Percentiles rank a stretch among this genome's conserved stretches.
These are phyloP conservation scores for Hygrophila difformis DNA, from an alignment of 257 asterid species.

Conservation along the genomic window DNA sequence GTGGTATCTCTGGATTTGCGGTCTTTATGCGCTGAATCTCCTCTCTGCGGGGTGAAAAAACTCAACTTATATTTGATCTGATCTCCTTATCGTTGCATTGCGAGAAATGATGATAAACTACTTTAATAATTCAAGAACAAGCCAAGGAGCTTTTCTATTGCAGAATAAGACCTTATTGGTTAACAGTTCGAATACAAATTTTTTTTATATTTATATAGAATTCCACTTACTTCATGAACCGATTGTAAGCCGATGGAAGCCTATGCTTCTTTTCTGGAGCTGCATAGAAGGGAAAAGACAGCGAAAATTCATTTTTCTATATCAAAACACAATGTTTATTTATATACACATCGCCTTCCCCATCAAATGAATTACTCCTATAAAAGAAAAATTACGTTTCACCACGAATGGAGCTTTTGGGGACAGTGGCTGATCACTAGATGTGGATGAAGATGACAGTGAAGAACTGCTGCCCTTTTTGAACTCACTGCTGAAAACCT, in stretches of 20 bases:
- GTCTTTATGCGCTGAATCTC: conserved; percentile 92
- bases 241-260: conserved; percentile 97
- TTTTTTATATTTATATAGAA: too few relatives aligned
- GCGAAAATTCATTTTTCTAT: too few relatives aligned
- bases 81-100: too few relatives aligned
- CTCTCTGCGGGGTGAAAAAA: conserved; percentile 55
- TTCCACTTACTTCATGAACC: conserved; percentile 99
- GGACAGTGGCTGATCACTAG: conserved; percentile 54
- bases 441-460: conserved; percentile 54
- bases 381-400: conserved; percentile 73
- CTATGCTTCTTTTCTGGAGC: conserved; percentile 98
- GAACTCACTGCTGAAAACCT: conserved; percentile 39
- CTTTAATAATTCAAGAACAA: too few relatives aligned
- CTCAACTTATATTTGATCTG: too few relatives aligned
- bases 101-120: too few relatives aligned
- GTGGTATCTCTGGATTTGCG: conserved; percentile 90
- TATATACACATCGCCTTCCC: too few relatives aligned
- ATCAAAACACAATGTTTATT: too few relatives aligned
- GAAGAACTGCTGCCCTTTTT: conserved; percentile 62
- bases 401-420: conserved; percentile 86
- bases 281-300: conserved; percentile 35
- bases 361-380: too few relatives aligned
- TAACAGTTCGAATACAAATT: too few relatives aligned
- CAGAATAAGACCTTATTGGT: too few relatives aligned
- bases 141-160: too few relatives aligned